Evolutionary conservation across 2,329 filamentous ascomycete genomes (phyloP).

Genomic region (Penicillium hordei): DNA sequence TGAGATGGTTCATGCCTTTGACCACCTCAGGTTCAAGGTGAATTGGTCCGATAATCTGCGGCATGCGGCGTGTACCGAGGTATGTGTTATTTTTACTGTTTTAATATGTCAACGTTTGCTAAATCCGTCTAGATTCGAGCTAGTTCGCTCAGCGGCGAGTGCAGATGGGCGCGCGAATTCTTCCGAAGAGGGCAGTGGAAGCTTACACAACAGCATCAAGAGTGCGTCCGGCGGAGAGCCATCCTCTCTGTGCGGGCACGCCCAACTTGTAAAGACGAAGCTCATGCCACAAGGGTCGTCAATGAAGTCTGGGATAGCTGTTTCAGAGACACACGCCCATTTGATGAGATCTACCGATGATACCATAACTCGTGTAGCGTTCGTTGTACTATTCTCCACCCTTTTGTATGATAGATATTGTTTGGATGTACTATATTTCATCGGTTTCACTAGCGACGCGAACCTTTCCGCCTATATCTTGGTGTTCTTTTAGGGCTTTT

Average conservation of each 20-base stretch:
- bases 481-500: neutral
- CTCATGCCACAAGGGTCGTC: conserved; percentile 81
- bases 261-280: conserved; percentile 78
- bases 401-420: conserved; percentile 23
- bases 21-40: conserved; percentile 87
- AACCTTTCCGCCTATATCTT: neutral
- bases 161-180: conserved; percentile 83
- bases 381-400: conserved; percentile 4
- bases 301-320: conserved; percentile 99
- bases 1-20: conserved; percentile 97
- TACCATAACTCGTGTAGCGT: conserved; percentile 12
- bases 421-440: conserved; percentile 27
- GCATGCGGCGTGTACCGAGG: conserved; percentile 93
- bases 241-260: conserved; percentile 75
- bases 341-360: conserved; percentile 89
- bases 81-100: conserved; percentile 37
- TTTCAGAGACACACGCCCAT: conserved; percentile 88
- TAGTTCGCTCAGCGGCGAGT: conserved; percentile 89
- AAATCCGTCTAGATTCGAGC: conserved; percentile 70
- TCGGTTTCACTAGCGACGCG: conserved; percentile 7
- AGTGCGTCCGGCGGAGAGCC: conserved; percentile 82
- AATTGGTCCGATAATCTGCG: conserved; percentile 76
- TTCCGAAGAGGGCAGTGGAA: conserved; percentile 82
- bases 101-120: conserved; percentile 6
- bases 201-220: conserved; percentile 87